phyloP scores from a whole-genome alignment of 2,329 filamentous ascomycete genomes.

The Claviceps pazoutovae region DNA sequence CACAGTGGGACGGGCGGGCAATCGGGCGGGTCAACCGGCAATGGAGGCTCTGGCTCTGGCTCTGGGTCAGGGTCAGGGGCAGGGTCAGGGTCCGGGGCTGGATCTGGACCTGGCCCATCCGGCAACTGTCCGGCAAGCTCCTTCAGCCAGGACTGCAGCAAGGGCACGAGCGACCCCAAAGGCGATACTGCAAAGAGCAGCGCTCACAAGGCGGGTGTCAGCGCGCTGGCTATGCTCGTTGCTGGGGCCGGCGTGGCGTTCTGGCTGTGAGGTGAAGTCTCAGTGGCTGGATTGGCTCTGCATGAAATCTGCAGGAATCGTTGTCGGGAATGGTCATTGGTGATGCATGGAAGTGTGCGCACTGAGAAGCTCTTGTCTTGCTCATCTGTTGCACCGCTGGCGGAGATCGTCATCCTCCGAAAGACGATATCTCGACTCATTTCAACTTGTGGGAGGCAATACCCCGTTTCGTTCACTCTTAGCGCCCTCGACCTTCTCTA shows the following conservation, averaged over 20 bases:
- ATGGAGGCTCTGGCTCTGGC: conserved; percentile 14
- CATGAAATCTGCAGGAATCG: too few relatives aligned
- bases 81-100: conserved; percentile 6
- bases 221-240: conserved; percentile 24
- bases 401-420: too few relatives aligned
- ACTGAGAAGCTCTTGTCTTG: background rate
- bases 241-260: conserved; percentile 21
- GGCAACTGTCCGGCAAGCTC: conserved; percentile 21
- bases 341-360: too few relatives aligned
- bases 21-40: background rate
- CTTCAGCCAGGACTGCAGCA: conserved; percentile 28
- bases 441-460: too few relatives aligned
- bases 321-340: too few relatives aligned
- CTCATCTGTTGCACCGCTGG: background rate
- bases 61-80: conserved; percentile 8
- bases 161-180: conserved; percentile 6
- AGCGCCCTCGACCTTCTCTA: too few relatives aligned
- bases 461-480: too few relatives aligned
- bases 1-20: conserved; percentile 4
- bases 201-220: conserved; percentile 19
- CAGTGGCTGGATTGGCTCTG: too few relatives aligned
- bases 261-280: conserved; percentile 16
- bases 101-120: background rate
- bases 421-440: too few relatives aligned
- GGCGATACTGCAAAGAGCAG: conserved; percentile 18